phyloP scores from a whole-genome alignment of 345 rosid species.

The Eucalyptus tenuipes region DNA sequence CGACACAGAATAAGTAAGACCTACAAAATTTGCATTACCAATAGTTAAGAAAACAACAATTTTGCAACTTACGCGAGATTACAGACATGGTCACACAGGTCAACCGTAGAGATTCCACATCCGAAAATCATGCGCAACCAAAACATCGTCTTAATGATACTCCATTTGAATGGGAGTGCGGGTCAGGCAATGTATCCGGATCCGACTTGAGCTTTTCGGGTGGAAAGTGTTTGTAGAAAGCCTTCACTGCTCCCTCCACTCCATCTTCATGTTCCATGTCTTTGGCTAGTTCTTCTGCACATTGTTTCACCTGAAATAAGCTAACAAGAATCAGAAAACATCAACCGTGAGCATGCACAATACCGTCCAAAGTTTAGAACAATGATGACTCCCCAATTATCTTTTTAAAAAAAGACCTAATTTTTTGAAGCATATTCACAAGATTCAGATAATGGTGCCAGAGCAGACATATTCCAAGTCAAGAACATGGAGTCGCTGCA shows the following conservation, averaged over 20 bases:
- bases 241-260: slow-evolving; percentile 39
- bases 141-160: slow-evolving; percentile 18
- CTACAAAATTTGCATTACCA: not conserved
- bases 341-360: not conserved
- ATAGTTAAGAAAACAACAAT: not conserved
- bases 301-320: slow-evolving; percentile 27
- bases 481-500: not conserved
- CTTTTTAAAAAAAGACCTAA: not conserved
- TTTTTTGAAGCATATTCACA: not conserved
- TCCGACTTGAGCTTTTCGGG: not conserved
- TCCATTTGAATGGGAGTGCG: not conserved
- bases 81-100: not conserved
- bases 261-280: slow-evolving; percentile 43
- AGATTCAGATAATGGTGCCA: not conserved
- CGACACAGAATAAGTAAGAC: not conserved
- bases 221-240: slow-evolving; percentile 43
- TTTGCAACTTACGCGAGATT: not conserved
- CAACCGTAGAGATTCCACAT: not conserved
- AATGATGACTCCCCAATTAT: not conserved
- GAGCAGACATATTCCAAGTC: not conserved
- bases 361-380: not conserved
- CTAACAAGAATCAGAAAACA: not conserved
- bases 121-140: slow-evolving; percentile 2
- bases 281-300: slow-evolving; percentile 25
- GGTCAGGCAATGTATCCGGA: not conserved